Evolutionary conservation across 768 basidiomycete species (phyloP), one percentile per base, ranked within the genome.

Genomic region (Atractiella rhizophila): DNA sequence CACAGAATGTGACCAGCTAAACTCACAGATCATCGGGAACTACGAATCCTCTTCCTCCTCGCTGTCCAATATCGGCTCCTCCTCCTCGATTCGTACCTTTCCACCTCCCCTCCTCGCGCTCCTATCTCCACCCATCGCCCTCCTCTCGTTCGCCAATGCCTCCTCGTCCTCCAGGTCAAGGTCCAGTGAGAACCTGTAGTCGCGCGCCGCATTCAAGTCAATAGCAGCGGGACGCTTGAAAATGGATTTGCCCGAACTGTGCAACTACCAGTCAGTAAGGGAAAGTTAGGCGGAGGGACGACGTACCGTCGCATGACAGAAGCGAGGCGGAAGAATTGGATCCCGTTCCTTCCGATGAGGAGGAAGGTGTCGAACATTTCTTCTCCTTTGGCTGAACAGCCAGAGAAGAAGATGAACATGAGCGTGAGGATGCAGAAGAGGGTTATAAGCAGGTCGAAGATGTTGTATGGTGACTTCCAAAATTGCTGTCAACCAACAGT

Each of bases 281-380:
- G 3, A 19, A 12, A 35, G 39, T 20, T 15, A 26, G 7, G 15
- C 11, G 16, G 23, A 19, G 19, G 20, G 16, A 23, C 23, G 18
- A 63, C 80, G 49, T 56, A 88, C 83, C 85, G 80, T 60, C 86
- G 68, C 70, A 94, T 76, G 37, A 96, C 82, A 18, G 80, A 68
- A 15, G 85, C 88, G 15, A 98, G 65, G 20, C 86, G 71, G 23
- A 77, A 74, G 55, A 94, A 94, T 51, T 86, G 82, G 41, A 98
- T 68, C 42, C 83, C 70, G 56, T 94, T 96, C 30, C 88, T 70
- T 16, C 78, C 81, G 49, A 96, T 73, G 21, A 96, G 72, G 20
- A 96, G 64, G 39, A 94, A 62, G 2, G 82, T 91, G 56, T 96
- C 91, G 35, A 96, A 67, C 1, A 96, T 63, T 53, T 91, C 86